A percentile compares a stretch with the other conserved stretches of the same genome.
These are phyloP conservation scores for Aspergillaceae sp. DNA, from an alignment of 2,329 filamentous ascomycete genomes.

Conservation along the genomic window DNA sequence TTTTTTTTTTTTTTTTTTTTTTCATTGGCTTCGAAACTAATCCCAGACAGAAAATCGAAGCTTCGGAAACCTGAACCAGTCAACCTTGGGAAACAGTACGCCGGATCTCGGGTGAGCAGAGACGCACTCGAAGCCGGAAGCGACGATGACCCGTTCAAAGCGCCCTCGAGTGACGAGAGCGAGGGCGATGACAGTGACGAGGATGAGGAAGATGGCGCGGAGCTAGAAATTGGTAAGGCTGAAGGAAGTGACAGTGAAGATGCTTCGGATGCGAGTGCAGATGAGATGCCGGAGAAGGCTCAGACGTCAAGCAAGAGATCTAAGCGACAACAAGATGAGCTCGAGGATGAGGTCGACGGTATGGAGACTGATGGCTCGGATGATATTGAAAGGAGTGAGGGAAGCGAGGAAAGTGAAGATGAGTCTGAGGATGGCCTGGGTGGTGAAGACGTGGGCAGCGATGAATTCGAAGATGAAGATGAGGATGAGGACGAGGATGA, in stretches of 20 bases:
- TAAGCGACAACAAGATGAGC: constrained; percentile 15
- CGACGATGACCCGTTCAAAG: constrained; percentile 39
- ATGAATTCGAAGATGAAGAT: constrained; percentile 19
- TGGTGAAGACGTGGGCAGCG: constrained; percentile 9
- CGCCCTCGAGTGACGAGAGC: constrained; percentile 29
- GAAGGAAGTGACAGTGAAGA: constrained; percentile 9
- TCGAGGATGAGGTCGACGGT: constrained; percentile 14
- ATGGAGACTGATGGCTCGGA: constrained; percentile 20
- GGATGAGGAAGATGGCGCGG: constrained; percentile 14
- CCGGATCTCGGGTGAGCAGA: constrained; percentile 66
- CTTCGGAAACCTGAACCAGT: constrained; percentile 63
- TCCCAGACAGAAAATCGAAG: constrained; percentile 60
- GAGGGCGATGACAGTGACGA: constrained; percentile 16
- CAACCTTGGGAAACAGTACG: constrained; percentile 68
- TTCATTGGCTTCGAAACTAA: constrained; percentile 7
- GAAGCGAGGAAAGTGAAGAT: constrained; percentile 17
- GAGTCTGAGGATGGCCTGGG: constrained; percentile 10
- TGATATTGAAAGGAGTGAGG: constrained; percentile 14
- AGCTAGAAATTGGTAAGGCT: constrained; percentile 20
- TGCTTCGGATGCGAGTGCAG: constrained; percentile 12
- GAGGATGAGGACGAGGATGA: constrained; percentile 21
- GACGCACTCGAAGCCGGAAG: constrained; percentile 53
- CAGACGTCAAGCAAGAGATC: constrained; percentile 7
- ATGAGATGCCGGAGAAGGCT: constrained; percentile 2
- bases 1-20: no score